Percentiles rank a stretch among this genome's conserved stretches.
Evolutionary conservation across 208 protist genomes (phyloP).

Genomic region (Acanthamoeba culbertsoni): DNA sequence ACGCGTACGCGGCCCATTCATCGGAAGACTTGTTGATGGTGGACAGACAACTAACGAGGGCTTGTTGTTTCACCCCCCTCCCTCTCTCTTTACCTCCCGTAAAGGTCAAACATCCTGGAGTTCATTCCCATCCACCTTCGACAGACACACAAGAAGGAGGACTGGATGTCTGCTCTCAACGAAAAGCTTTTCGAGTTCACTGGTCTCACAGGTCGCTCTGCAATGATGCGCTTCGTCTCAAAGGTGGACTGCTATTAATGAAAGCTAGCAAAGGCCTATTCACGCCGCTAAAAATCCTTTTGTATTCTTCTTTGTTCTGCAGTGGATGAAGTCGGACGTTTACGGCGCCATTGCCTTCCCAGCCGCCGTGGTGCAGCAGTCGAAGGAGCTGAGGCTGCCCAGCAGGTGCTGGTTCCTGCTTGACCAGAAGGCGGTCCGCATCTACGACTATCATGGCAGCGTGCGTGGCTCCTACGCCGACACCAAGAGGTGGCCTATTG

Average conservation of each 20-base stretch:
- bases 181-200: constrained; percentile 40
- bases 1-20: background rate
- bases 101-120: constrained; percentile 27
- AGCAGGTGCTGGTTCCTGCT: background rate
- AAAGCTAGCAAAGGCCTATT: too few relatives aligned
- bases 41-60: too few relatives aligned
- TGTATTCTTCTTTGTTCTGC: too few relatives aligned
- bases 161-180: constrained; percentile 15
- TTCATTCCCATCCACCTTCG: constrained; percentile 21
- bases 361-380: background rate
- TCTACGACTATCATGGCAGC: background rate
- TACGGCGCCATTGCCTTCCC: constrained; percentile 5
- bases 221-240: background rate
- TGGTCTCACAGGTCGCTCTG: background rate
- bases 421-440: background rate
- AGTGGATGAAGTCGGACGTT: constrained; percentile 40
- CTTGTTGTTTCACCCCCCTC: background rate
- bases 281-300: too few relatives aligned
- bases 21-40: too few relatives aligned
- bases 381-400: constrained; percentile 34
- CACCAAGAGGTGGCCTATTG: background rate
- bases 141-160: background rate
- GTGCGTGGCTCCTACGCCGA: background rate
- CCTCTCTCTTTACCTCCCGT: background rate
- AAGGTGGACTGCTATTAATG: background rate